A percentile compares a stretch with the other conserved stretches of the same genome.
Evolutionary conservation across 2,329 filamentous ascomycete genomes (phyloP).

Genomic region (Xylaria sp.): DNA sequence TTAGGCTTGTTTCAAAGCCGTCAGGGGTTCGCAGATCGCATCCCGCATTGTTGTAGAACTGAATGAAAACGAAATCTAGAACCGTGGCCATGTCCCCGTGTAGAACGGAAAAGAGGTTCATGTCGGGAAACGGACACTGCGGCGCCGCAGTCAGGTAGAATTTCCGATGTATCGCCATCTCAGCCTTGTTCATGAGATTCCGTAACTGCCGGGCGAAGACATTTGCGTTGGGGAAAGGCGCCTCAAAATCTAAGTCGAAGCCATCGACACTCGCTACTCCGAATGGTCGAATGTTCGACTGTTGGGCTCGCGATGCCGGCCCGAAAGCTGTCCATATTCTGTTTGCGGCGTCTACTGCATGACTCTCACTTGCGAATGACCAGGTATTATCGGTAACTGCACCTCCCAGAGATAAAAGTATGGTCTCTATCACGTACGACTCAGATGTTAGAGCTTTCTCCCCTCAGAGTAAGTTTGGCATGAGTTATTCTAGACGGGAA

Average conservation of each 20-base stretch:
- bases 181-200: constrained; percentile 57
- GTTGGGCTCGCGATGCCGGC: constrained; percentile 53
- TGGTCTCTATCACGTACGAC: constrained; percentile 59
- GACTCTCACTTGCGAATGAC: constrained; percentile 64
- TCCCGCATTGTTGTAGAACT: constrained; percentile 77
- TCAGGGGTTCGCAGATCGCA: constrained; percentile 63
- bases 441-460: background rate
- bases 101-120: constrained; percentile 65
- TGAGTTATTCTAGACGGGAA: background rate
- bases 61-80: constrained; percentile 70
- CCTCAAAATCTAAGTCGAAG: constrained; percentile 81
- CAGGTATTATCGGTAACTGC: constrained; percentile 69
- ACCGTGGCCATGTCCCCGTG: constrained; percentile 56
- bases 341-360: constrained; percentile 66
- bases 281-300: constrained; percentile 69
- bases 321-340: constrained; percentile 78
- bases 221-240: constrained; percentile 65
- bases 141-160: constrained; percentile 73
- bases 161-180: constrained; percentile 56
- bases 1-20: constrained; percentile 60
- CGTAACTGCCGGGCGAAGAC: constrained; percentile 69
- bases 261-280: constrained; percentile 74
- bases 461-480: background rate
- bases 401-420: constrained; percentile 78
- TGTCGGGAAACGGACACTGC: constrained; percentile 74